Evolutionary conservation across 2,329 filamentous ascomycete species (phyloP), one percentile per base, ranked within the genome.

Genomic region (Aspergillus vadensis): DNA sequence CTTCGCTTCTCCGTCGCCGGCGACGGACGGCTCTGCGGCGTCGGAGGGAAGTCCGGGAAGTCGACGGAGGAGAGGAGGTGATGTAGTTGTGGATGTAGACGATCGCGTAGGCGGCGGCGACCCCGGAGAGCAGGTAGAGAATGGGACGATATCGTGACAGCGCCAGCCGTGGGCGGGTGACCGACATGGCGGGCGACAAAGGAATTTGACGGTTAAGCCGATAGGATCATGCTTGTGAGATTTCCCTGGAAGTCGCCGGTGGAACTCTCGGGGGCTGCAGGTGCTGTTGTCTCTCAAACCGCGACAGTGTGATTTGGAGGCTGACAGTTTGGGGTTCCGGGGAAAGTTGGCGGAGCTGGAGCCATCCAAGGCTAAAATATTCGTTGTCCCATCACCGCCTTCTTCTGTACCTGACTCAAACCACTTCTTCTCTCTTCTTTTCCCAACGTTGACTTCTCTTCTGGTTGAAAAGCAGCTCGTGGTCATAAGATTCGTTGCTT

Each of bases 51-150:
- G 69, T 52, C 39, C 70, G 66, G 4, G 69, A 66, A 6, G 71
- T 56, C 4, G 70, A 66, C 1, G 25, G 25, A 27, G 39, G 23
- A 15, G 52, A 43, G 39, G 39, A 39, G 21, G 70, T 32, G 43
- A 77, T 57, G 51, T 72, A 68, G 57, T 72, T 75, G 57, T 74
- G 76, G 23, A 78, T 72, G 43, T 77, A 76, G 14, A 78, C 67
- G 39, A 80, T 63, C n/a, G 76, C 77, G 60, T 77, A 79, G 15
- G 78, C 74, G 36, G 76, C 75, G 43, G 74, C 76, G 41, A 78
- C 70, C 9, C 77, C 77, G 39, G 77, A 75, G 41, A 78, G 69
- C n/a, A 79, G 67, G 67, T 77, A 78, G 23, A 79, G 67, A 32
- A 74, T 65, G 25, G 77, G 77, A 54, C 76, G 76, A 57, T 79